Conservation (phyloP, 2,329 filamentous ascomycete species). For the Epicoccum nigrum region DNA sequence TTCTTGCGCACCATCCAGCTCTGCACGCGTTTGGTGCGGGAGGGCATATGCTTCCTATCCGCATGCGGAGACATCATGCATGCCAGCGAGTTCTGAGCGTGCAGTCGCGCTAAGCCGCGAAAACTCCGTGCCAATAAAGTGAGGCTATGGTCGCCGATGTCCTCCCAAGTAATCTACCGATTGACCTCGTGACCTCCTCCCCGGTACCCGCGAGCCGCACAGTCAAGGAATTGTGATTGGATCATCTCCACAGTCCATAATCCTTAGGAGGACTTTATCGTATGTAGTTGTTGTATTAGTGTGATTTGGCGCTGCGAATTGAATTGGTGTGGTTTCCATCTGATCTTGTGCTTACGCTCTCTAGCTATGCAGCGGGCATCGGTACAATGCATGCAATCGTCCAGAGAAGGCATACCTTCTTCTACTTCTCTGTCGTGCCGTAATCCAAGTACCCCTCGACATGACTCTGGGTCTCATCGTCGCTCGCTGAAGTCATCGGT, state of each 20-base stretch:
- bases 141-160: slow-evolving; percentile 37
- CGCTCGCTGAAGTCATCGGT: background rate
- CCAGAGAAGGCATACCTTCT: slow-evolving; percentile 12
- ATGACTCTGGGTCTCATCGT: slow-evolving; percentile 6
- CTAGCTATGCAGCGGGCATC: slow-evolving; percentile 16
- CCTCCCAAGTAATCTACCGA: slow-evolving; percentile 10
- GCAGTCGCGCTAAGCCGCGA: slow-evolving; percentile 7
- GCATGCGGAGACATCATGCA: slow-evolving; percentile 15
- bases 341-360: slow-evolving; percentile 4
- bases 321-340: slow-evolving; percentile 4
- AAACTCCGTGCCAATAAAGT: slow-evolving; percentile 32
- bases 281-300: slow-evolving; percentile 1
- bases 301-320: slow-evolving; percentile 6
- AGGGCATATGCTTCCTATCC: slow-evolving; percentile 8
- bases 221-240: slow-evolving; percentile 1
- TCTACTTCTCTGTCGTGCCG: slow-evolving; percentile 2
- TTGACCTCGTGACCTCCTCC: slow-evolving; percentile 16
- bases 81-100: slow-evolving; percentile 7
- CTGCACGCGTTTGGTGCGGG: background rate
- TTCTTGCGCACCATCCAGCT: slow-evolving; percentile 7
- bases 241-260: slow-evolving; percentile 3
- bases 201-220: slow-evolving; percentile 8
- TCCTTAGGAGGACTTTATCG: background rate
- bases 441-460: background rate
- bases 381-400: slow-evolving; percentile 6